Conservation (phyloP, 2,329 filamentous ascomycete genomes). For the Leptographium flavum region DNA sequence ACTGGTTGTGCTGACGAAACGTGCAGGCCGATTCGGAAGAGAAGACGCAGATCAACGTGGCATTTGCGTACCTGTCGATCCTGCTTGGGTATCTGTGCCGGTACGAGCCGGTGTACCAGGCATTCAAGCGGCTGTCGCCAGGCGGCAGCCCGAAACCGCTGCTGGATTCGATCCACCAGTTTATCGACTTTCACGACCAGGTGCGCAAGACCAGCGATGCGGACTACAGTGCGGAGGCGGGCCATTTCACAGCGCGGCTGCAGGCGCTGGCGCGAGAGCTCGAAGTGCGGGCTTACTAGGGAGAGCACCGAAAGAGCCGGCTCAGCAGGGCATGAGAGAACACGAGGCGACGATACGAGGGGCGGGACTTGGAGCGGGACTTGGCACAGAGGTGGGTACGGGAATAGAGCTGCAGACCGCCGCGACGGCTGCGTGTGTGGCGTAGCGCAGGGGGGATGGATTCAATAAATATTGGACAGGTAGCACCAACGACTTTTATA, state of each 20-base stretch:
- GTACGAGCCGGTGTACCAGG: slow-evolving; percentile 26
- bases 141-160: slow-evolving; percentile 30
- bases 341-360: background rate
- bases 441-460: no score
- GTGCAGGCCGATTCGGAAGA: slow-evolving; percentile 53
- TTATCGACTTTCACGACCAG: slow-evolving; percentile 36
- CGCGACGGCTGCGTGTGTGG: no score
- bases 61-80: slow-evolving; percentile 74
- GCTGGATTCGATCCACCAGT: slow-evolving; percentile 38
- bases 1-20: slow-evolving; percentile 3
- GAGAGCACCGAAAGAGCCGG: no score
- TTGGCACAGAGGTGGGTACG: no score
- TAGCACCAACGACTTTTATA: no score
- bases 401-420: no score
- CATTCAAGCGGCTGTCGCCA: slow-evolving; percentile 26
- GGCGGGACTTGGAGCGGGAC: no score
- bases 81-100: slow-evolving; percentile 71
- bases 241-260: slow-evolving; percentile 23
- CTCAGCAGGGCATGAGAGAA: background rate
- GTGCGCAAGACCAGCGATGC: slow-evolving; percentile 25
- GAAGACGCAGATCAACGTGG: slow-evolving; percentile 67
- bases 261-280: slow-evolving; percentile 25
- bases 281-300: slow-evolving; percentile 11
- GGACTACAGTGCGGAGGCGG: slow-evolving; percentile 18
- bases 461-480: no score